A percentile compares a stretch with the other conserved stretches of the same genome.
Conservation (phyloP, 495 filamentous ascomycete species). For the Aspergillus haitiensis region DNA sequence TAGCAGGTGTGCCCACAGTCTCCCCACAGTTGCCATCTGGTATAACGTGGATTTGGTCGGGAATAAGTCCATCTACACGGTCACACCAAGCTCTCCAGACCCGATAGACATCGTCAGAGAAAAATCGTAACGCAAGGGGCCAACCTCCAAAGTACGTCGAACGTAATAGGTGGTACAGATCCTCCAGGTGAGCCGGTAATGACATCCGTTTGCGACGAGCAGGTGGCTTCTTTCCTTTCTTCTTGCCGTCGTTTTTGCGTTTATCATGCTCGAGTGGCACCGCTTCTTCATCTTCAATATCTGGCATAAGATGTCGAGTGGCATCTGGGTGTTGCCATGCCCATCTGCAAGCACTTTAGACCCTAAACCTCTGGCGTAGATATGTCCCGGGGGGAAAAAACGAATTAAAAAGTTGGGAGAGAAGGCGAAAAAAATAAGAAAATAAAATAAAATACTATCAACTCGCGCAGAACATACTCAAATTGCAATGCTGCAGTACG, state of each 20-base stretch:
- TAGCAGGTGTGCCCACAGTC: slow-evolving; percentile 2
- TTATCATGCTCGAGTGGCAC: slow-evolving; percentile 37
- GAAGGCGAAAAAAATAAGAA: too few relatives aligned
- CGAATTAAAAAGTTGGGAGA: not conserved
- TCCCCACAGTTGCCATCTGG: slow-evolving; percentile 50
- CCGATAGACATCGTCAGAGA: slow-evolving; percentile 63
- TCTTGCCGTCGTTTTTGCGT: slow-evolving; percentile 35
- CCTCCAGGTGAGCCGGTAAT: slow-evolving; percentile 63
- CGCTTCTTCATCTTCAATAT: slow-evolving; percentile 1
- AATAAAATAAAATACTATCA: not conserved
- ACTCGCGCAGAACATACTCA: slow-evolving; percentile 60
- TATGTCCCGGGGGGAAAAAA: too few relatives aligned
- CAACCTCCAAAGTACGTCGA: slow-evolving; percentile 74
- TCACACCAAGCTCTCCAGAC: slow-evolving; percentile 66
- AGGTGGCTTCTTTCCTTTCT: slow-evolving; percentile 9
- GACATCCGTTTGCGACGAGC: slow-evolving; percentile 55
- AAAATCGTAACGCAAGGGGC: slow-evolving; percentile 85
- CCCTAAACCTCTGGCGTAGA: not conserved
- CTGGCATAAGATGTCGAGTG: slow-evolving; percentile 64
- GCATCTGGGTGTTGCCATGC: slow-evolving; percentile 82
- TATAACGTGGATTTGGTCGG: slow-evolving; percentile 52
- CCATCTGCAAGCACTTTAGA: slow-evolving; percentile 61
- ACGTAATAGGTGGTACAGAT: slow-evolving; percentile 75
- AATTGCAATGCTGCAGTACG: slow-evolving; percentile 89
- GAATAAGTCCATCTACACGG: slow-evolving; percentile 47